Base-by-base conservation (phyloP, 441 rosid species). In the Pelargonium exstipulatum region DNA sequence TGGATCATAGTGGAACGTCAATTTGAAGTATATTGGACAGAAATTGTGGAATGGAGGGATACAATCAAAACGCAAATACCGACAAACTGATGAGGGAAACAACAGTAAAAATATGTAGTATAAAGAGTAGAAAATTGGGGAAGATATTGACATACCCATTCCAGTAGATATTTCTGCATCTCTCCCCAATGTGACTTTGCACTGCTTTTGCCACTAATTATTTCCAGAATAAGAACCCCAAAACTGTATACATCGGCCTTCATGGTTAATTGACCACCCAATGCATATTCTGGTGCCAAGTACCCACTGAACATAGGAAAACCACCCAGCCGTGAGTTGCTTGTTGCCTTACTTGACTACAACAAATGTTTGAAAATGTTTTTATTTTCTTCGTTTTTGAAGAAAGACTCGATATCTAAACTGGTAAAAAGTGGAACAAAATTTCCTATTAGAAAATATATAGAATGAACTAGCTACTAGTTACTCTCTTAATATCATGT, bases 271-370 rank as follows among this genome's bases (percentile, higher is more conserved):
- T 94, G 91, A 69, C 99, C 94, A 12, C 87, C 73, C 69, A 84
- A 80, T 9, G 97, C 99, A 73, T 94, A 94, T 70, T 94, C 99
- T 8, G 99, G 99, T n/a, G 99, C 99, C 80, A 91, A 82, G 78
- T 94, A 94, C 75, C 99, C 99, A 51, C 99, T 94, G 85, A 73
- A 75, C 64, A 68, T 14, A 55, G 3, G n/a, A 4, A 69, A 6
- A 67, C 32, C 51, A 26, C 5, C n/a, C 58, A 2, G 53, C 48
- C 32, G 43, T 22, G 64, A 13, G 69, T 9, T 14, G 14, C 63
- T 29, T 29, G 3, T 2, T 29, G 35, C 35, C 5, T 29, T 29
- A 2, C 35, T 29, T 16, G 40, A 17, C 67, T 49, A 40, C 58
- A 35, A 51, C 20, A 32, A 24, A 46, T 1, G 20, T 14, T 5